Evolutionary conservation across 768 basidiomycete species (phyloP), one percentile per base, ranked within the genome.

Genomic region (Hypholoma sublateritium): DNA sequence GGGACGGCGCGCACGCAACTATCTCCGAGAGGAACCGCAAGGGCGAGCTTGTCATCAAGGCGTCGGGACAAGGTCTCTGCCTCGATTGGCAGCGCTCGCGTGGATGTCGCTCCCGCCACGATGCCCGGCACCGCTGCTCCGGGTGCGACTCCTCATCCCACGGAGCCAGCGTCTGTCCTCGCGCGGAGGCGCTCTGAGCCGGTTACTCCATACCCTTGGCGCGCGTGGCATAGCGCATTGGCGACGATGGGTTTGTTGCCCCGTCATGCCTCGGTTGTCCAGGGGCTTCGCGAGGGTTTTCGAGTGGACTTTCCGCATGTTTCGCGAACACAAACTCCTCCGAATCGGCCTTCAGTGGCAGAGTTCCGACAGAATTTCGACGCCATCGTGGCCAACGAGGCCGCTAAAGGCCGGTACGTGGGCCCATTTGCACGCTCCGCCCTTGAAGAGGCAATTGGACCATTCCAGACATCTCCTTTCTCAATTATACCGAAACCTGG

Each of bases 101-200:
- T 11, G 70, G 73, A 0, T 80, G 77, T 62, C 28, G 21, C 2
- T 57, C 41, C 35, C 53, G 53, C 4, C 70, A 74, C 59, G 47
- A 61, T 14, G 44, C 59, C 21, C 49, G 51, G 0, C 78, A 80
- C 66, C 52, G 70, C 13, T 81, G 78, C 66, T 79, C 77, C 0
- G 77, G 80, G 4, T 80, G 80, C 48, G 72, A 75, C 28, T 51
- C 60, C 0, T 4, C 61, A 39, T 45, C 41, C 37, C 77, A 81
- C 43, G 70, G 79, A 24, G 78, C 80, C 64, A 65, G 73, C 46
- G 39, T 24, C 0, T 81, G 80, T 59, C 67, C 72, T 76, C 67
- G 53, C 48, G 70, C 68, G 13, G 64, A 73, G n/a, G 9, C 28
- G 39, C 6, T 21, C 14, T 50, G 28, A 50, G 3, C 9, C 14